Base-by-base conservation (phyloP, 2,329 filamentous ascomycete genomes). In the Myriosclerotinia duriaeana region DNA sequence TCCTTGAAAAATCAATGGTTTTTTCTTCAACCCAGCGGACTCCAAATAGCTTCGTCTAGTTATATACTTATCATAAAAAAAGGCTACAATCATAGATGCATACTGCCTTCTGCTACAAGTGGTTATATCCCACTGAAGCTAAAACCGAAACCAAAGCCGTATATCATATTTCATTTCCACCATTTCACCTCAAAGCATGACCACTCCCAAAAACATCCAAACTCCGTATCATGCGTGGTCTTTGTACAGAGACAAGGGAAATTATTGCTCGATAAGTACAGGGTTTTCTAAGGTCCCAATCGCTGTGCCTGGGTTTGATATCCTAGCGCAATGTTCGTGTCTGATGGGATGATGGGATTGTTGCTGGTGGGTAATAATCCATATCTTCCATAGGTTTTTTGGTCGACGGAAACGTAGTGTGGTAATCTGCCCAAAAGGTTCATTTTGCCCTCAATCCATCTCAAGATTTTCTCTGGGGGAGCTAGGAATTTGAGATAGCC, bases 301-400 rank as follows among this genome's bases (percentile, higher is more conserved):
- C 90, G 84, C 76, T 92, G 90, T 34, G 83, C 17, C 12, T 53
- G 84, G 60, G 81, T 84, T 22, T 85, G 87, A 67, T 90, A 84
- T 65, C 87, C 87, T 72, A 90, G 81, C 1, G 83, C 80, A 20
- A 83, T 71, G 44, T 69, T 68, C 22, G 60, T 66, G 77, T 69
- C 81, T 76, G 55, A 76, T 74, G 46, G 78, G 73, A 22, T 78
- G 76, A 65, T 78, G 76, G 52, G 74, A 74, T 71, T 69, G 52
- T 73, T 76, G 26, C 78, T 81, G 1, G 87, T 84, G 2, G 93
- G 94, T 66, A 98, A 80, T 17, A 97, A 90, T 2, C 94, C 94
- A 74, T 96, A 97, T 64, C 94, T 85, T 9, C 94, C 94, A 74
- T 94, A 97, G 7, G 92, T 97, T 83, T 97, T 97, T 78, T 97